A percentile compares a stretch with the other conserved stretches of the same genome.
These are phyloP conservation scores for Aquilaria sinensis DNA, from an alignment of 345 rosid species.

Conservation along the genomic window DNA sequence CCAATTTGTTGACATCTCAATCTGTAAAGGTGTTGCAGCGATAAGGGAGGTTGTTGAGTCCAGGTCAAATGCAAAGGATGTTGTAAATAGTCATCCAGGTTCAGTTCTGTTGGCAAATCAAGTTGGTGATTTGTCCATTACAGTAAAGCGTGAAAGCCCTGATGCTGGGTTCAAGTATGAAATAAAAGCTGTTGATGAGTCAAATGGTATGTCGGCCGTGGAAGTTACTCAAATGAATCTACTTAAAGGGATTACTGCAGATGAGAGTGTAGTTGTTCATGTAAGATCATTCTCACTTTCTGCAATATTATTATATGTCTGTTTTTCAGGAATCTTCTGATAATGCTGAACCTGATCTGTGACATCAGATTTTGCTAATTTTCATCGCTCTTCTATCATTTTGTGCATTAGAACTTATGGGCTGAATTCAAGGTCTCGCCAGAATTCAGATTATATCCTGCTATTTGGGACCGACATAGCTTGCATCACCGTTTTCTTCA, in stretches of 20 bases:
- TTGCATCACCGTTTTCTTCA: too few species aligned
- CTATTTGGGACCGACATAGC: too few species aligned
- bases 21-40: conserved; percentile 46
- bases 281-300: conserved; percentile 29
- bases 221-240: conserved; percentile 40
- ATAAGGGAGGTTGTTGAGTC: conserved; percentile 26
- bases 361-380: background rate
- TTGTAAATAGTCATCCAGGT: conserved; percentile 14
- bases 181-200: conserved; percentile 16
- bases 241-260: conserved; percentile 65
- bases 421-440: too few species aligned
- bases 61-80: conserved; percentile 16
- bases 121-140: conserved; percentile 53
- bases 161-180: conserved; percentile 29
- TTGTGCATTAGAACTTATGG: too few species aligned
- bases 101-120: conserved; percentile 29
- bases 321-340: background rate
- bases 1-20: conserved; percentile 55
- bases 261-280: conserved; percentile 56
- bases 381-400: too few species aligned
- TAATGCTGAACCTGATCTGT: background rate
- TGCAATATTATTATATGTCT: background rate
- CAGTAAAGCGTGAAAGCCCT: conserved; percentile 33
- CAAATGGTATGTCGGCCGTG: conserved; percentile 22
- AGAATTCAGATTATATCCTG: too few species aligned